Percentiles rank a stretch among this genome's conserved stretches.
Evolutionary conservation across 169 alveolate genomes (phyloP).

Genomic region (Haemoproteus tartakovskyi): DNA sequence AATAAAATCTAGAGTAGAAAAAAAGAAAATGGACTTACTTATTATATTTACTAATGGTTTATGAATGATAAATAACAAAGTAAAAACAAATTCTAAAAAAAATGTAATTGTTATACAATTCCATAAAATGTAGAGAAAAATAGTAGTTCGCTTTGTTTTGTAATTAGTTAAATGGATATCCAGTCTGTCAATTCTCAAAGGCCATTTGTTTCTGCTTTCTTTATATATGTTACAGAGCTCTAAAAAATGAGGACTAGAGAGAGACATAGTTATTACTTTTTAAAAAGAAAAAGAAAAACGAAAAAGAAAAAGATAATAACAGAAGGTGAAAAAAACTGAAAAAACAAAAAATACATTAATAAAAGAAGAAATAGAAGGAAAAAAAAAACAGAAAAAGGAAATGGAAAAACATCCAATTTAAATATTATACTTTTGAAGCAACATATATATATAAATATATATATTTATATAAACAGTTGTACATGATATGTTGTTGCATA

Average conservation of each 20-base stretch:
- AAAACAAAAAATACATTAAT: background rate
- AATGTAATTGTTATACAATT: conserved; percentile 14
- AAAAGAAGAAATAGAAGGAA: background rate
- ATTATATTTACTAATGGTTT: conserved; percentile 12
- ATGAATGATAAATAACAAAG: conserved; percentile 9
- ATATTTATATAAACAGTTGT: no score
- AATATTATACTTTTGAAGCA: background rate
- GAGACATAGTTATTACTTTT: conserved; percentile 32
- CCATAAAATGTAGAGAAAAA: conserved; percentile 36
- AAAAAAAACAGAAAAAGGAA: background rate
- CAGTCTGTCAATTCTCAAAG: conserved; percentile 13
- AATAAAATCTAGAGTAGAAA: conserved; percentile 19
- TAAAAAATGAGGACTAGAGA: background rate
- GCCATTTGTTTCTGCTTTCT: conserved; percentile 48
- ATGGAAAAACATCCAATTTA: background rate
- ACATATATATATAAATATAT: background rate
- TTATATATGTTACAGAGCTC: conserved; percentile 27
- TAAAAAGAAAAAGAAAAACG: background rate
- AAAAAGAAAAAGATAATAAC: background rate
- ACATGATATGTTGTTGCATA: no score
- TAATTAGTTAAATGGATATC: conserved; percentile 29
- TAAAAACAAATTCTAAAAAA: conserved; percentile 18
- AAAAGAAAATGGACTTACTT: conserved; percentile 14
- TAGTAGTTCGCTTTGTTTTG: conserved; percentile 22
- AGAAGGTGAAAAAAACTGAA: background rate